A percentile compares a stretch with the other conserved stretches of the same genome.
phyloP scores from a whole-genome alignment of 1,284 basidiomycete genomes.

The Gymnopus androsaceus region DNA sequence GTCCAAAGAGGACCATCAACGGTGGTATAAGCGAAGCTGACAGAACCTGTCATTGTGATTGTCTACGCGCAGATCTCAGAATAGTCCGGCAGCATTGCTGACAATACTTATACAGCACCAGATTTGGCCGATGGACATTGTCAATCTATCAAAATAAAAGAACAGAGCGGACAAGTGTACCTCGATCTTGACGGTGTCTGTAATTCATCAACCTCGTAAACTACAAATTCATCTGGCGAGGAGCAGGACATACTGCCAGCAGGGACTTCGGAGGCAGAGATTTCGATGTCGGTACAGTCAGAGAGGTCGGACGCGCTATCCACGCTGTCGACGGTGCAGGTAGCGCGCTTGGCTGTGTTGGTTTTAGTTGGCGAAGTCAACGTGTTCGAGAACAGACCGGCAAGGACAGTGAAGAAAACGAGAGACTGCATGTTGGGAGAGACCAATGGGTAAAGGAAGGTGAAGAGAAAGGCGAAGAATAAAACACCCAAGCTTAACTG shows the following conservation, averaged over 20 bases:
- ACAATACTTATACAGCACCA: slow-evolving; percentile 3
- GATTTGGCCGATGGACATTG: background rate
- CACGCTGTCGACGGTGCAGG: slow-evolving; percentile 24
- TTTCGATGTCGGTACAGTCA: slow-evolving; percentile 20
- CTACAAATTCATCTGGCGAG: background rate
- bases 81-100: background rate
- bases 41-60: slow-evolving; percentile 8
- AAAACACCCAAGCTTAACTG: too few species aligned
- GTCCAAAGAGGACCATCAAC: slow-evolving; percentile 3
- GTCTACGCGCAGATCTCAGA: background rate
- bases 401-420: background rate
- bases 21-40: slow-evolving; percentile 1
- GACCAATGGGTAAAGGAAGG: too few species aligned
- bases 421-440: too few species aligned
- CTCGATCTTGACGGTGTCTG: slow-evolving; percentile 8
- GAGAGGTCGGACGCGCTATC: slow-evolving; percentile 18
- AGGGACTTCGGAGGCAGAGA: slow-evolving; percentile 22
- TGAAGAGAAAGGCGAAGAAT: background rate
- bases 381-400: background rate
- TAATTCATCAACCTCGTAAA: background rate
- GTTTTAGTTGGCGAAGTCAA: background rate
- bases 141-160: background rate
- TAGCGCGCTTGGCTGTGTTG: slow-evolving; percentile 20
- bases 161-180: background rate
- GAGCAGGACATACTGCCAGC: slow-evolving; percentile 14